Percentiles rank a stretch among this genome's conserved stretches.
Conservation (phyloP, 768 basidiomycete species). For the Suillus subalutaceus region DNA sequence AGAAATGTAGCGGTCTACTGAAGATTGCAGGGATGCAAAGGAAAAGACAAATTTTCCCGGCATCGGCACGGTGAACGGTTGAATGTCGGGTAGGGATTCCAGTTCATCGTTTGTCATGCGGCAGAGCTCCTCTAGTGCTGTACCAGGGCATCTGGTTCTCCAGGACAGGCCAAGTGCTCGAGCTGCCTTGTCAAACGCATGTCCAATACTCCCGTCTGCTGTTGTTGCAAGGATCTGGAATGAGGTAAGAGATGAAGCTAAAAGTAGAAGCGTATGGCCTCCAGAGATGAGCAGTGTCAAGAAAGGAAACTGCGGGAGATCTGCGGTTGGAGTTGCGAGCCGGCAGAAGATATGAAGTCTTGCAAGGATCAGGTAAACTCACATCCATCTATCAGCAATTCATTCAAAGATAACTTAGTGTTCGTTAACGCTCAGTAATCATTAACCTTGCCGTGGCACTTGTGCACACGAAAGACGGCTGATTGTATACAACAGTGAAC, state of each 20-base stretch:
- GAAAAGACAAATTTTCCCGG: conserved; percentile 69
- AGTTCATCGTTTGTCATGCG: conserved; percentile 28
- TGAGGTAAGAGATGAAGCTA: conserved; percentile 57
- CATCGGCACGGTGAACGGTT: conserved; percentile 51
- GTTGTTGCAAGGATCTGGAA: conserved; percentile 79
- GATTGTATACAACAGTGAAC: background rate
- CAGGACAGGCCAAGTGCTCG: conserved; percentile 69
- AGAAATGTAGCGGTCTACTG: conserved; percentile 60
- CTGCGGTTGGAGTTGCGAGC: conserved; percentile 53
- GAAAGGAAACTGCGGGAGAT: conserved; percentile 76
- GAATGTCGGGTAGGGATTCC: conserved; percentile 32
- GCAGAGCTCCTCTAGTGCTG: conserved; percentile 79
- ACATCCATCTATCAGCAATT: background rate
- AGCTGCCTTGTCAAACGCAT: conserved; percentile 83
- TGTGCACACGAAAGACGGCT: background rate
- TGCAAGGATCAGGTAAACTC: background rate
- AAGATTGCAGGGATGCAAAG: conserved; percentile 75
- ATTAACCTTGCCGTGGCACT: background rate
- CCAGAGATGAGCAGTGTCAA: conserved; percentile 88
- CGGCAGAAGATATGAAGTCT: background rate
- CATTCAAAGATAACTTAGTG: background rate
- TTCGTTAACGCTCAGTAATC: background rate
- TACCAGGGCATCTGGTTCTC: conserved; percentile 67
- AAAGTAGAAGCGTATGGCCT: conserved; percentile 90
- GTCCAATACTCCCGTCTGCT: conserved; percentile 74